These are phyloP conservation scores for Fusarium sp. DNA, from an alignment of 2,329 filamentous ascomycete genomes.

Conservation along the genomic window DNA sequence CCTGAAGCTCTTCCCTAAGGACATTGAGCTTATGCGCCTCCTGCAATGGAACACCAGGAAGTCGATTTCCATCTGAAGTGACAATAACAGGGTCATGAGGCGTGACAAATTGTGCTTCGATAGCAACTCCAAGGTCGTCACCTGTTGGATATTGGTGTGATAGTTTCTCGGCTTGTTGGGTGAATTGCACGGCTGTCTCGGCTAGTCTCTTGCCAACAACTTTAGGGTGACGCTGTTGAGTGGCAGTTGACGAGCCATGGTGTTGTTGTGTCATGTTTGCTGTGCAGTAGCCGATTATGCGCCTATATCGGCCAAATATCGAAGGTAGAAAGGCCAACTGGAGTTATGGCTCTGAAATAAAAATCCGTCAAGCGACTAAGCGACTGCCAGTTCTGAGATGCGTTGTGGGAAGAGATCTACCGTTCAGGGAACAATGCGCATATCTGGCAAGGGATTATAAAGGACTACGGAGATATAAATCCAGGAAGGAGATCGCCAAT, in stretches of 20 bases:
- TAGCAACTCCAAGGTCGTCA: slow-evolving; percentile 59
- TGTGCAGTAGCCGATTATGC: neutral
- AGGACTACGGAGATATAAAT: neutral
- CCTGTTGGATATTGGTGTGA: slow-evolving; percentile 55
- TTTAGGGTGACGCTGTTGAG: slow-evolving; percentile 20
- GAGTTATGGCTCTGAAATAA: neutral
- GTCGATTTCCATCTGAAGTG: slow-evolving; percentile 73
- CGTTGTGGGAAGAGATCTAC: slow-evolving; percentile 13
- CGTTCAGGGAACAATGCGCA: slow-evolving; percentile 13
- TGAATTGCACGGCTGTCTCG: slow-evolving; percentile 66
- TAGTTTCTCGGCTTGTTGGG: slow-evolving; percentile 71
- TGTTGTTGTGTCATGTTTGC: slow-evolving; percentile 32
- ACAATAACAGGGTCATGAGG: slow-evolving; percentile 78
- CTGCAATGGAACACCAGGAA: slow-evolving; percentile 76
- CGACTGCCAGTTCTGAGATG: neutral
- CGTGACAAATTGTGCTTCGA: slow-evolving; percentile 75
- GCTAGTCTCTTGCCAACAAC: slow-evolving; percentile 46
- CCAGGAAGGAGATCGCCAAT: slow-evolving; percentile 11
- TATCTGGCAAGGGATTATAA: slow-evolving; percentile 17
- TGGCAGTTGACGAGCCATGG: slow-evolving; percentile 18
- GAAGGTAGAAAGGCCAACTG: neutral
- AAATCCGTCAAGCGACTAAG: neutral
- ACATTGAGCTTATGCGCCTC: slow-evolving; percentile 79
- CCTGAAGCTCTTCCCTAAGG: slow-evolving; percentile 64
- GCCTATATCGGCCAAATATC: neutral